Evolutionary conservation across 371 early-diverging fungal species (phyloP).

Genomic region (Syncephalis plumigaleata): DNA sequence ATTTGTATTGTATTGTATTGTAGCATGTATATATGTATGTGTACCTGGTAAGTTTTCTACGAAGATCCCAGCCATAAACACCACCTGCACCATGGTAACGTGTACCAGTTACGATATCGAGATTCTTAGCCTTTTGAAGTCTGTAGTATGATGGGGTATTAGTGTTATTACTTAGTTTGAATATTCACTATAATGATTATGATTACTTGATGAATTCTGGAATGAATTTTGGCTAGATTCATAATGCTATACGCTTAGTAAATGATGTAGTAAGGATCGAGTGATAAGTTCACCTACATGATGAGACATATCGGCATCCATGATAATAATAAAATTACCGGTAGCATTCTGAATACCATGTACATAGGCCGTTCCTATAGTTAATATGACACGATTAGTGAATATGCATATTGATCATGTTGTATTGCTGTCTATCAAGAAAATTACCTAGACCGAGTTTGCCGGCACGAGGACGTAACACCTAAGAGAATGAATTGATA

Average conservation of each 20-base stretch:
- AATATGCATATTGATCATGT: no score
- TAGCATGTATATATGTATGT: no score
- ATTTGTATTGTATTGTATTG: no score
- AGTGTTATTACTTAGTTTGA: not conserved
- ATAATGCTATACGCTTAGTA: no score
- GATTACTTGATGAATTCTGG: slow-evolving; percentile 71
- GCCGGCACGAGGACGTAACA: slow-evolving; percentile 79
- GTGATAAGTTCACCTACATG: no score
- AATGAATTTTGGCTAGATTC: slow-evolving; percentile 95
- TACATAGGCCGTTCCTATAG: slow-evolving; percentile 85
- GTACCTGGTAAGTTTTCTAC: slow-evolving; percentile 85
- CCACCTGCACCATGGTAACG: slow-evolving; percentile 83
- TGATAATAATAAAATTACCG: slow-evolving; percentile 89
- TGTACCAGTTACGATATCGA: slow-evolving; percentile 93
- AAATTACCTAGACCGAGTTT: slow-evolving; percentile 82
- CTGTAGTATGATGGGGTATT: no score
- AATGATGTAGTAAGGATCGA: no score
- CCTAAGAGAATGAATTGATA: no score
- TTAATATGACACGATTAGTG: not conserved
- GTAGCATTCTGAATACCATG: slow-evolving; percentile 89
- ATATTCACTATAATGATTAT: not conserved
- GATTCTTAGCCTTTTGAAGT: slow-evolving; percentile 63
- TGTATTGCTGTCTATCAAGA: not conserved
- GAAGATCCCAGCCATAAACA: slow-evolving; percentile 97
- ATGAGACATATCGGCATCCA: slow-evolving; percentile 99